These are phyloP conservation scores for Colletotrichum echinochloae DNA, from an alignment of 2,329 filamentous ascomycete species.

Conservation along the genomic window DNA sequence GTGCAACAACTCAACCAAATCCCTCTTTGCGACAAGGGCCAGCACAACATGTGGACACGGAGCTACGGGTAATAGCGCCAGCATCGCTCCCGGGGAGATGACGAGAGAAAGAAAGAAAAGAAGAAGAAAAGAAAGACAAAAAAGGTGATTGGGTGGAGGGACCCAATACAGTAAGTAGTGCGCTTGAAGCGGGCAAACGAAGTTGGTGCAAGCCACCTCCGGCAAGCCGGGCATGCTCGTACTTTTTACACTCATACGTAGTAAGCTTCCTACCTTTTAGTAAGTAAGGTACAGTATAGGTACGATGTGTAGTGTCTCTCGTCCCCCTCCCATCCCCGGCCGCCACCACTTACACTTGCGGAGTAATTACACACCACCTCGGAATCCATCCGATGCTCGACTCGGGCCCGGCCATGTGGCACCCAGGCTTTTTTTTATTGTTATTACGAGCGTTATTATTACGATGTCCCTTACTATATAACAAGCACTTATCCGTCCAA, in stretches of 20 bases:
- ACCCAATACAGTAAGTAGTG: too few species aligned
- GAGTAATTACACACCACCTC: conserved; percentile 4
- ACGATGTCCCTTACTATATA: background rate
- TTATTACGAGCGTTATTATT: too few species aligned
- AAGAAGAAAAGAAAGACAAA: background rate
- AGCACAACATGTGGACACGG: background rate
- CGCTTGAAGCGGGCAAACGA: background rate
- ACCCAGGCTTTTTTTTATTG: background rate
- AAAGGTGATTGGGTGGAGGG: background rate
- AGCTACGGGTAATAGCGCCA: background rate
- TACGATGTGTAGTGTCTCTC: too few species aligned
- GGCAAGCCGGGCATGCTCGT: too few species aligned
- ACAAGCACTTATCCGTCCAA: background rate
- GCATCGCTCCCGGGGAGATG: background rate
- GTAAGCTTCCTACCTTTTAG: too few species aligned
- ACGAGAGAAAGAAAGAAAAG: too few species aligned
- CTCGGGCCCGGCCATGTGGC: conserved; percentile 8
- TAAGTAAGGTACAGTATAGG: too few species aligned
- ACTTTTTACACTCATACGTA: background rate
- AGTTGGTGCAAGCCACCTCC: too few species aligned
- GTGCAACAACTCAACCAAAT: background rate
- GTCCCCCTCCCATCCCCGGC: background rate
- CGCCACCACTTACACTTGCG: background rate
- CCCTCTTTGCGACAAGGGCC: background rate
- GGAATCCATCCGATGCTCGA: background rate